Evolutionary conservation across 1,284 basidiomycete genomes (phyloP).

Genomic region (Microbotryomycetes sp.): DNA sequence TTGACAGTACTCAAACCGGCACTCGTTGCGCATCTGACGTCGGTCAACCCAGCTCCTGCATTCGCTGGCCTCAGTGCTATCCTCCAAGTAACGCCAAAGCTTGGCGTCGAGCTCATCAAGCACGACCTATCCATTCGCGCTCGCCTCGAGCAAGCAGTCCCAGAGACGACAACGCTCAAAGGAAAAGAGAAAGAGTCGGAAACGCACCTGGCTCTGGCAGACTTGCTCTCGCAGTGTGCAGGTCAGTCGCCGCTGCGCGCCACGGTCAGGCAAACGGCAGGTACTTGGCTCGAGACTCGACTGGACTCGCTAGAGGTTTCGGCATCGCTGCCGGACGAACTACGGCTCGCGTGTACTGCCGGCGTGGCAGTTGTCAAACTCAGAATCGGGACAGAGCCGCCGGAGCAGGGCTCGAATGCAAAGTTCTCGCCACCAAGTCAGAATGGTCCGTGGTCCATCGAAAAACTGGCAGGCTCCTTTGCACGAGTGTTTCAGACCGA

Average conservation of each 20-base stretch:
- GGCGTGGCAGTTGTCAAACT: constrained; percentile 71
- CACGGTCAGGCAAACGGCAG: constrained; percentile 32
- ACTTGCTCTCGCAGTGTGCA: constrained; percentile 51
- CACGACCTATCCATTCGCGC: constrained; percentile 56
- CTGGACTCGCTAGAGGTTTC: constrained; percentile 38
- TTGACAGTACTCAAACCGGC: neutral
- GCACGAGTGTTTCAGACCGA: constrained; percentile 50
- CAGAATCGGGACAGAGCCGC: constrained; percentile 49
- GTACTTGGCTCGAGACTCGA: constrained; percentile 56
- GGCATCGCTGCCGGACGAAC: constrained; percentile 44
- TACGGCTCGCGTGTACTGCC: constrained; percentile 53
- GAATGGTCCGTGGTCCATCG: constrained; percentile 34
- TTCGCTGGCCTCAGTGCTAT: constrained; percentile 60
- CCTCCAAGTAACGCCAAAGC: constrained; percentile 64
- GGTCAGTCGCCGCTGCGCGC: constrained; percentile 33
- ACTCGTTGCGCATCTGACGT: neutral
- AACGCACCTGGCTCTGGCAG: constrained; percentile 47
- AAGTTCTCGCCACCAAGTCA: neutral
- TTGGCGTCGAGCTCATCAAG: constrained; percentile 55
- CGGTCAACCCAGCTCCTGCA: neutral
- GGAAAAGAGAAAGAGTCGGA: constrained; percentile 44
- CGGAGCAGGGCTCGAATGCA: constrained; percentile 46
- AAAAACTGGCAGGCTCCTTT: constrained; percentile 53
- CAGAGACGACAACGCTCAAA: constrained; percentile 53
- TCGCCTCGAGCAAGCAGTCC: constrained; percentile 51